phyloP scores from a whole-genome alignment of 164 flowering plant genomes.

The Tetracentron sinense region DNA sequence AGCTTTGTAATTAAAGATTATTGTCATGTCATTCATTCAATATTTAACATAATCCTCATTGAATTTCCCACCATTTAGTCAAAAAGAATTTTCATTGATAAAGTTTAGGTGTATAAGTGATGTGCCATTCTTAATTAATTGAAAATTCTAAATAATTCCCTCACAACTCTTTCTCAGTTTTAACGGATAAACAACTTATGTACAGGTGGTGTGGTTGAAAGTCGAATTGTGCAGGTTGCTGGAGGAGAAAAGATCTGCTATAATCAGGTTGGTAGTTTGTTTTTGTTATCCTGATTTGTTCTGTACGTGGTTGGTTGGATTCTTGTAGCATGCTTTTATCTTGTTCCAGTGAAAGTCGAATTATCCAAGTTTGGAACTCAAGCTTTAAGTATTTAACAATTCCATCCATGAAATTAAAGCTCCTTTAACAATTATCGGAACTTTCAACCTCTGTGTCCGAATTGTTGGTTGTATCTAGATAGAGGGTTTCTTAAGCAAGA shows the following conservation, averaged over 20 bases:
- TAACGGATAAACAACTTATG: conserved; percentile 22
- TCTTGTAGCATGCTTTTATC: background rate
- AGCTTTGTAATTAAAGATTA: too few species aligned
- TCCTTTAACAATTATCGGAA: too few species aligned
- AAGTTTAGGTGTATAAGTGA: background rate
- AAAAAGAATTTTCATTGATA: too few species aligned
- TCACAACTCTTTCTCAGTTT: background rate
- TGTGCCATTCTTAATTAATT: conserved; percentile 1
- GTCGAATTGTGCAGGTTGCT: conserved; percentile 78
- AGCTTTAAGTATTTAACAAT: too few species aligned
- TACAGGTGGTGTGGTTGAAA: conserved; percentile 86
- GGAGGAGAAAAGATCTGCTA: conserved; percentile 86
- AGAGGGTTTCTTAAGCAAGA: background rate
- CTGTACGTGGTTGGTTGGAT: background rate
- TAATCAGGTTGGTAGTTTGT: conserved; percentile 54
- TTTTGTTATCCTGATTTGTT: background rate
- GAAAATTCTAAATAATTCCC: background rate
- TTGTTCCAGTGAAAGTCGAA: too few species aligned
- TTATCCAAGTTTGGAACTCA: too few species aligned
- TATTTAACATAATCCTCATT: too few species aligned
- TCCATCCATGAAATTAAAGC: too few species aligned
- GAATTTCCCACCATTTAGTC: too few species aligned
- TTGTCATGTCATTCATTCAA: too few species aligned
- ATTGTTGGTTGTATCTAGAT: background rate
- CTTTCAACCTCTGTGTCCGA: background rate